A percentile compares a stretch with the other conserved stretches of the same genome.
These are phyloP conservation scores for Polygonum maritimum DNA, from an alignment of 148 eudicot genomes.

Conservation along the genomic window DNA sequence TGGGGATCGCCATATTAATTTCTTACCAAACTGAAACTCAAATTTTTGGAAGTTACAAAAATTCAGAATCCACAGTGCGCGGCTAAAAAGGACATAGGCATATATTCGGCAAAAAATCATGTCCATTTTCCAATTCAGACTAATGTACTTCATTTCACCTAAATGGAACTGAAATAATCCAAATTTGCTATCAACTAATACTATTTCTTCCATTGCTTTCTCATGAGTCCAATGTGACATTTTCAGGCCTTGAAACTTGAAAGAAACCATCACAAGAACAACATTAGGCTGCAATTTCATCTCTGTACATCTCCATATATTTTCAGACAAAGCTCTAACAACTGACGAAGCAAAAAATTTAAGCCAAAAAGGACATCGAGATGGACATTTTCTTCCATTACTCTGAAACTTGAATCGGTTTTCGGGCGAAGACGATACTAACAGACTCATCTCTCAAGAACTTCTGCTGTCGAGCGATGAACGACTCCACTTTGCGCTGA, in stretches of 20 bases:
- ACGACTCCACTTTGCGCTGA: conserved; percentile 40
- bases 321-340: not conserved
- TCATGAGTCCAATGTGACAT: not conserved
- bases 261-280: too few relatives aligned
- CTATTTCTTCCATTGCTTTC: not conserved
- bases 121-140: not conserved
- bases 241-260: not conserved
- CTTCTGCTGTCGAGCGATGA: conserved; percentile 42
- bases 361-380: too few relatives aligned
- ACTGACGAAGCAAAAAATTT: not conserved
- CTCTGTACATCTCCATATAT: not conserved
- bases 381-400: not conserved
- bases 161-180: not conserved
- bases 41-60: not conserved
- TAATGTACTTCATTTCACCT: not conserved
- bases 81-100: not conserved
- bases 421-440: not conserved
- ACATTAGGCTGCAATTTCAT: not conserved
- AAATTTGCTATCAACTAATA: not conserved
- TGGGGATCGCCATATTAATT: not conserved
- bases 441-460: conserved; percentile 23
- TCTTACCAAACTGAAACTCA: not conserved
- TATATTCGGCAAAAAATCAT: not conserved
- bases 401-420: not conserved
- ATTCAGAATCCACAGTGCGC: not conserved